A percentile compares a stretch with the other conserved stretches of the same genome.
Conservation (phyloP, 179 eudicot species). For the Heliamphora pulchella region DNA sequence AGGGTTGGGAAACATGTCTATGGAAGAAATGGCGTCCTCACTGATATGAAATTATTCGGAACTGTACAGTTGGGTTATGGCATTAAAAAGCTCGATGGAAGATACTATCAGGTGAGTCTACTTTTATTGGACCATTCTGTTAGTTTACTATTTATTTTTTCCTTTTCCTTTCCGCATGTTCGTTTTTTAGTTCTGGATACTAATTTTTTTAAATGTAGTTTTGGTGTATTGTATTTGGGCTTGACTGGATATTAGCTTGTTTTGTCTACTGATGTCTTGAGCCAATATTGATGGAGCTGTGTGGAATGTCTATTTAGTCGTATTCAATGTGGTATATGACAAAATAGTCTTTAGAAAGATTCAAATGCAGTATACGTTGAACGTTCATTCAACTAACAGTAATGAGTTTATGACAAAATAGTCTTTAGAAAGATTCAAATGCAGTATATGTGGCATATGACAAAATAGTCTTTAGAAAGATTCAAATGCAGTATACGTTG, state of each 20-base stretch:
- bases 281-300: not conserved
- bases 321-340: not conserved
- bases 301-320: not conserved
- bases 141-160: not conserved
- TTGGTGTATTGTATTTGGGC: not conserved
- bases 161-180: not conserved
- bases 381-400: no score
- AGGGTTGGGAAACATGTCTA: constrained; percentile 71
- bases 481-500: not conserved
- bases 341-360: not conserved
- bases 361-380: not conserved
- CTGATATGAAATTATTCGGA: constrained; percentile 57
- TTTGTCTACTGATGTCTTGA: not conserved
- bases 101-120: constrained; percentile 59
- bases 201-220: not conserved
- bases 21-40: constrained; percentile 67
- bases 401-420: no score
- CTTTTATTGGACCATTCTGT: not conserved
- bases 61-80: constrained; percentile 79
- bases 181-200: not conserved
- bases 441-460: not conserved
- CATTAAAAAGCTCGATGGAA: constrained; percentile 85
- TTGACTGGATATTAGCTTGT: not conserved
- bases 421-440: not conserved
- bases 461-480: not conserved